Percentiles rank a stretch among this genome's conserved stretches.
Evolutionary conservation across 495 filamentous ascomycete genomes (phyloP).

Genomic region (Hapsidospora chrysogenum): DNA sequence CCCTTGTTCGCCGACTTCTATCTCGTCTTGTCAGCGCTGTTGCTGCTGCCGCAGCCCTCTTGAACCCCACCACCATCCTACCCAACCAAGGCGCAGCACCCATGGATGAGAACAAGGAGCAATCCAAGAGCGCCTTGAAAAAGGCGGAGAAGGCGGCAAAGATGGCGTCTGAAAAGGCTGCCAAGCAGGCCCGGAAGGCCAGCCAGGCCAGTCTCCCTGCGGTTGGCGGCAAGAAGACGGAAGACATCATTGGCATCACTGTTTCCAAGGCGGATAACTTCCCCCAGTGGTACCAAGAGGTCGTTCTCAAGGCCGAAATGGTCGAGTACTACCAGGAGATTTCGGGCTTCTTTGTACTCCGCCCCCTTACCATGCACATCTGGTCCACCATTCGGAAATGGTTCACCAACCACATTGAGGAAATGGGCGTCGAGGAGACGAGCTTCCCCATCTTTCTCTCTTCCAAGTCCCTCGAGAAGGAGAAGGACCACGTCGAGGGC

Average conservation of each 20-base stretch:
- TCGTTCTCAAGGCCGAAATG: slow-evolving; percentile 88
- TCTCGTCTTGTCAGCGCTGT: neutral
- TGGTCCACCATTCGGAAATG: slow-evolving; percentile 85
- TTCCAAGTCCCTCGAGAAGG: slow-evolving; percentile 73
- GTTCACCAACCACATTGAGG: slow-evolving; percentile 79
- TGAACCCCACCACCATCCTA: neutral
- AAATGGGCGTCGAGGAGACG: slow-evolving; percentile 81
- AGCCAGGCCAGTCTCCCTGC: slow-evolving; percentile 31
- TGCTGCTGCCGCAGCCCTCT: neutral
- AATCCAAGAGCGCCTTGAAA: slow-evolving; percentile 55
- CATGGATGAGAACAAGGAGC: slow-evolving; percentile 22
- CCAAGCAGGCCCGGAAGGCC: slow-evolving; percentile 50
- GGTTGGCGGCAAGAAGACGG: slow-evolving; percentile 33
- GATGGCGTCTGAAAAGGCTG: slow-evolving; percentile 44
- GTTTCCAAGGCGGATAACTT: slow-evolving; percentile 75
- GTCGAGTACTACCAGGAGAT: slow-evolving; percentile 61
- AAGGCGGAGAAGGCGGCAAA: slow-evolving; percentile 55
- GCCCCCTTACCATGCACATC: slow-evolving; percentile 70
- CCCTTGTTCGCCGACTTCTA: neutral
- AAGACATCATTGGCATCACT: slow-evolving; percentile 71
- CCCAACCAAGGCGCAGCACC: slow-evolving; percentile 6
- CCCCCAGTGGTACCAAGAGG: slow-evolving; percentile 86
- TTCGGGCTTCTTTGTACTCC: slow-evolving; percentile 88
- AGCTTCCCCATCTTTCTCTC: slow-evolving; percentile 93
- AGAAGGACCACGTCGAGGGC: slow-evolving; percentile 94